phyloP scores from a whole-genome alignment of 2,329 filamentous ascomycete genomes.

The Sphaerulina musiva region DNA sequence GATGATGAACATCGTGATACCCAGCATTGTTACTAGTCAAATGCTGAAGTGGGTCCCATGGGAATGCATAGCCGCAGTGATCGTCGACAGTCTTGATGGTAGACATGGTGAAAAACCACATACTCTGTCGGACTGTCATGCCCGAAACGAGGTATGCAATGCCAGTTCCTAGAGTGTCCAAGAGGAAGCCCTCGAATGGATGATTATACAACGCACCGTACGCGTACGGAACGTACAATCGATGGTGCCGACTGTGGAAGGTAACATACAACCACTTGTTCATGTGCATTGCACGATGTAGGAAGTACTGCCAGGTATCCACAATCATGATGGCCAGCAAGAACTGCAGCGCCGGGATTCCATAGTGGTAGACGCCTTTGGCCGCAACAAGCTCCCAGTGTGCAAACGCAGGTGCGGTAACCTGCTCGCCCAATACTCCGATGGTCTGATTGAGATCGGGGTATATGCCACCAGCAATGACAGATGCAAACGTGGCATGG shows the following conservation, averaged over 20 bases:
- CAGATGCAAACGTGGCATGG: slow-evolving; percentile 68
- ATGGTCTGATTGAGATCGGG: slow-evolving; percentile 57
- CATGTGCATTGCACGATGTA: slow-evolving; percentile 93
- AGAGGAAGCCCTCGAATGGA: slow-evolving; percentile 83
- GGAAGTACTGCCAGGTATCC: slow-evolving; percentile 97
- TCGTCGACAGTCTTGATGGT: slow-evolving; percentile 97
- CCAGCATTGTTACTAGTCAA: slow-evolving; percentile 91
- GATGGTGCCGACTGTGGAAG: slow-evolving; percentile 92
- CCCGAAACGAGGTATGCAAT: slow-evolving; percentile 73
- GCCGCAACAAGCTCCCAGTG: slow-evolving; percentile 72
- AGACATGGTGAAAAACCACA: slow-evolving; percentile 81
- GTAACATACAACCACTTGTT: slow-evolving; percentile 94
- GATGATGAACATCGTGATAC: slow-evolving; percentile 97
- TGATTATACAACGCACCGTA: slow-evolving; percentile 97
- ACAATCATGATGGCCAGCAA: slow-evolving; percentile 66
- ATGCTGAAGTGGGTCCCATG: slow-evolving; percentile 88
- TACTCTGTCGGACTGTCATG: slow-evolving; percentile 79
- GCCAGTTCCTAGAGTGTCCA: slow-evolving; percentile 84
- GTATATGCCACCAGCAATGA: slow-evolving; percentile 73
- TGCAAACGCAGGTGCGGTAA: slow-evolving; percentile 64
- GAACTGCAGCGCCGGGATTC: slow-evolving; percentile 73
- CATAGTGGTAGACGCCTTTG: slow-evolving; percentile 69
- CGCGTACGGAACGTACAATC: slow-evolving; percentile 94
- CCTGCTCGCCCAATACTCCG: slow-evolving; percentile 45
- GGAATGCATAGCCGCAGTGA: slow-evolving; percentile 92